Conservation (phyloP, 192 early-diverging fungal species). For the Backusella parvicylindrica region DNA sequence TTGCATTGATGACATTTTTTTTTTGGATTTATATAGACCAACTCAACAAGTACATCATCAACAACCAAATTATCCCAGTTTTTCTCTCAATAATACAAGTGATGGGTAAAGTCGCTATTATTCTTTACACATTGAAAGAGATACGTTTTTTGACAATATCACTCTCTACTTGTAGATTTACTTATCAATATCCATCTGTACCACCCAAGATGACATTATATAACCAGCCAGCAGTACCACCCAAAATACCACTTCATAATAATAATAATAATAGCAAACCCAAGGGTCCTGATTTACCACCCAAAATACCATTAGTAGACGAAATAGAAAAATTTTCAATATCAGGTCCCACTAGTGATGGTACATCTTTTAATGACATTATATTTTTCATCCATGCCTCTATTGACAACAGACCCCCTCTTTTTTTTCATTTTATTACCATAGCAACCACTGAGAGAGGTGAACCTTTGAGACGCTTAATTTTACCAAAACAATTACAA, state of each 20-base stretch:
- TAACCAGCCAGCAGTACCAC: not conserved
- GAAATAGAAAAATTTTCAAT: not conserved
- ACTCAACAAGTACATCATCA: not conserved
- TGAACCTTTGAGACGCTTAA: slow-evolving; percentile 60
- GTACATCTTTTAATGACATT: not conserved
- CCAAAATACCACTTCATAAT: slow-evolving; percentile 4
- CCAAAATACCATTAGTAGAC: slow-evolving; percentile 7
- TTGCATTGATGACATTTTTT: not conserved
- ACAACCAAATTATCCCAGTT: slow-evolving; percentile 7
- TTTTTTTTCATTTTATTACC: not conserved
- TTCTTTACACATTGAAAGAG: too few relatives aligned
- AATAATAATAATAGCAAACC: not conserved
- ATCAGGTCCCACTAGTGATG: not conserved
- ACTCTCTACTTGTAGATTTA: not conserved
- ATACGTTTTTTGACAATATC: not conserved
- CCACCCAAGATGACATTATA: not conserved
- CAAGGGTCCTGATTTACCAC: slow-evolving; percentile 18
- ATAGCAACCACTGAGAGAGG: slow-evolving; percentile 52
- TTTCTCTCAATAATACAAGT: slow-evolving; percentile 19
- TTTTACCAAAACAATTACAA: slow-evolving; percentile 62
- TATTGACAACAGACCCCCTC: too few relatives aligned
- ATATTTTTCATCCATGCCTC: too few relatives aligned
- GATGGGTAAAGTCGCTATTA: slow-evolving; percentile 38
- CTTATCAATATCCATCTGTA: not conserved
- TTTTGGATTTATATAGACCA: not conserved